Evolutionary conservation across 352 stramenopile genomes (phyloP), one percentile per base, ranked within the genome.

Genomic region (Poterioochromonas sp.): DNA sequence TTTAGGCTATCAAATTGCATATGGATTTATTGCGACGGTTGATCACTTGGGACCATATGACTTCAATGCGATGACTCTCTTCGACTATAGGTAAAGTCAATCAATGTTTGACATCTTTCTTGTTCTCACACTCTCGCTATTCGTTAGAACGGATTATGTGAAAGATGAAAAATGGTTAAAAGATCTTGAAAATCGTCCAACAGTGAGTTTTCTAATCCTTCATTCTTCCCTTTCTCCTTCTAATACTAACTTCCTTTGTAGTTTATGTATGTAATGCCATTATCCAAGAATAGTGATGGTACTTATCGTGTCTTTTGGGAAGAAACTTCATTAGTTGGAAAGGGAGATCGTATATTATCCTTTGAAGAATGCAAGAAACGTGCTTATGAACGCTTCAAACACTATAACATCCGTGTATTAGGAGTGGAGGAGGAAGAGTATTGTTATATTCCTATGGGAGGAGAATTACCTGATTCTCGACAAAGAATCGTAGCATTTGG

Each of bases 241-340:
- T 26, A 8, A 26, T 22, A 69, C 26, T 41, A 41, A 35, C 5
- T 18, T 41, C 60, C 8, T 26, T 29, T 40, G 20, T 43, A 76
- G 32, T 94, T 94, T 76, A 90, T 92, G 85, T 93, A 93, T 81
- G 89, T 83, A 34, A 94, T 94, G 88, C 88, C 89, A 49, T 76
- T 93, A 1, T 82, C 84, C 40, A 81, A 76, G 0, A 86, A 90
- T 60, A 32, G 37, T 0, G 76, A 80, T 63, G 82, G 83, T n/a
- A 82, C 91, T 26, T 92, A 91, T 74, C 78, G 76, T 40, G 79
- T 82, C 11, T 82, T 82, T 64, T 91, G 89, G 76, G 88, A 92
- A 82, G 88, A 92, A 79, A 91, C 88, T 51, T 87, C 81, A 0
- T 78, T 92, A 18, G 88, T 92, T 5, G 60, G 70, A 26, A n/a